These are phyloP conservation scores for Rhodotorula toruloides DNA, from an alignment of 768 basidiomycete species.

Conservation along the genomic window DNA sequence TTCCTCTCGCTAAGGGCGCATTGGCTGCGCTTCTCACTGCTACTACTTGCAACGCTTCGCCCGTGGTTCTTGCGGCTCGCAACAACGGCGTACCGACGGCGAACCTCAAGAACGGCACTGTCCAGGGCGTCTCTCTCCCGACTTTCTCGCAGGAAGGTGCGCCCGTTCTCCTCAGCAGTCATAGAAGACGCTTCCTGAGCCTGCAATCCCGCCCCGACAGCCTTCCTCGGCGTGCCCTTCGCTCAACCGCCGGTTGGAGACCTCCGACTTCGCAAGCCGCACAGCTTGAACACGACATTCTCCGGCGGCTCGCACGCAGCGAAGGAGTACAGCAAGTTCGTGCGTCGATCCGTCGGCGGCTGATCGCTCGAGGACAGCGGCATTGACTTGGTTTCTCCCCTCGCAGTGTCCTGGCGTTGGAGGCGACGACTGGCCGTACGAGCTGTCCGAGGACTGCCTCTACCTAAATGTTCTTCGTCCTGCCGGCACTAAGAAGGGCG, in stretches of 20 bases:
- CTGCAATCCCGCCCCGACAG: too few relatives aligned
- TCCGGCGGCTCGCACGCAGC: not conserved
- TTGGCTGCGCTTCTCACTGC: too few relatives aligned
- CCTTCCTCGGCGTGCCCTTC: conserved; percentile 61
- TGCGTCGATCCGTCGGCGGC: not conserved
- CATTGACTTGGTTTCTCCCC: too few relatives aligned
- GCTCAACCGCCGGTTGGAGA: conserved; percentile 57
- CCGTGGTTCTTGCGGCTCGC: too few relatives aligned
- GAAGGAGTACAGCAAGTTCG: conserved; percentile 8
- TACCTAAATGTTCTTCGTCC: conserved; percentile 37
- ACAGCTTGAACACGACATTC: conserved; percentile 46
- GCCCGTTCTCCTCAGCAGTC: too few relatives aligned
- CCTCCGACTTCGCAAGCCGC: conserved; percentile 59
- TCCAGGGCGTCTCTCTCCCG: too few relatives aligned
- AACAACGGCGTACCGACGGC: too few relatives aligned
- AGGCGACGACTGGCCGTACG: conserved; percentile 11
- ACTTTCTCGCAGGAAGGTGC: too few relatives aligned
- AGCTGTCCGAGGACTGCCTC: conserved; percentile 32
- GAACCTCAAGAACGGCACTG: too few relatives aligned
- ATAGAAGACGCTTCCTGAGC: too few relatives aligned
- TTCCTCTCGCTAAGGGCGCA: too few relatives aligned
- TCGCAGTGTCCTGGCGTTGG: conserved; percentile 29
- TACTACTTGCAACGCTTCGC: too few relatives aligned
- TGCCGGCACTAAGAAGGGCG: not conserved
- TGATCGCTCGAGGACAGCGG: not conserved